Base-by-base conservation (phyloP, 345 rosid genomes). In the Mercurialis annua region DNA sequence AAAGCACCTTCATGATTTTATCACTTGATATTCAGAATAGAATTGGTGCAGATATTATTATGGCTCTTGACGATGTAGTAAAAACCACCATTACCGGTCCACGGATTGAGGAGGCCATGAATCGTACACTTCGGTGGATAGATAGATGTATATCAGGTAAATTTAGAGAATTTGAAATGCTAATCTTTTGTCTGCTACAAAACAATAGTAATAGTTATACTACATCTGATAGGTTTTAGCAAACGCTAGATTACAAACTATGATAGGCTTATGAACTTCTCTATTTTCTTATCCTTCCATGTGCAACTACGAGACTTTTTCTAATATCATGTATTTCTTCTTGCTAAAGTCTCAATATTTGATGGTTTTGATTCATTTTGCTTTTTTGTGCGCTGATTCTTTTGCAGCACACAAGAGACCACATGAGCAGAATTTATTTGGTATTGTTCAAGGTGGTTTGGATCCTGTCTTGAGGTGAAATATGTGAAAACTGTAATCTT, bases 1-100 rank as follows among this genome's bases (percentile, higher is more conserved):
- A 17, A 12, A 52, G 10, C 26, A 52, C 11, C 21, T 24, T 4
- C 17, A 18, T 17, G 23, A 5, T 21, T 50, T 51, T 51, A 17
- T 9, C 12, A 42, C 60, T 33, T 59, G 54, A 55, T 47, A 34
- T 80, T 65, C 89, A 89, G 96, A 89, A 87, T 67, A 84, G 84
- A 77, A 87, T 89, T 64, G 96, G 96, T 66, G 96, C 96, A 48
- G 92, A 89, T 80, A 87, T 89, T 61, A 89, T 89, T 67, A 87
- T 89, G 96, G 96, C 96, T 55, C 92, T 87, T 59, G 92, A 89
- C 77, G 96, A 89, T 83, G 96, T 87, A 23, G 96, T 89, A 42
- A 89, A 33, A 78, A 89, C 96, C 49, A 89, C 92, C 59, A 86
- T 81, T 69, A 89, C 85, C 20, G 96, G 96, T 60, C 92, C 90